Evolutionary conservation across 352 stramenopile species (phyloP), one percentile per base, ranked within the genome.

Genomic region (Phytopythium vexans): DNA sequence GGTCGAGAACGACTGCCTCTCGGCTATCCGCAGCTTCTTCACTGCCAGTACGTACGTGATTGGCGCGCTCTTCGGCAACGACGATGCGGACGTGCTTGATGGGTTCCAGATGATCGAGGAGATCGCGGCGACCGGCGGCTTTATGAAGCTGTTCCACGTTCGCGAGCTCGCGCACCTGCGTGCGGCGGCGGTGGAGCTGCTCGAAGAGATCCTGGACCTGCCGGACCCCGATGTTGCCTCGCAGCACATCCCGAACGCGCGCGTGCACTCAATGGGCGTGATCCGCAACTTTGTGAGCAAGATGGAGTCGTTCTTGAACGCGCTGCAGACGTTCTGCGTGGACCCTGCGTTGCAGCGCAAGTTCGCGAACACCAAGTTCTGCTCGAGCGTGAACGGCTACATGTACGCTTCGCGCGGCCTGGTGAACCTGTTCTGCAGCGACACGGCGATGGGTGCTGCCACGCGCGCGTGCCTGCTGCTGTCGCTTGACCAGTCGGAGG

Each of bases 261-360:
- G 66, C 38, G 77, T 92, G 11, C 84, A 94, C 58, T 84, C 82
- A 16, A 82, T 94, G 55, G 84, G 84, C 49, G 77, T 92, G 37
- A 89, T 90, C 32, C 84, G 84, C 49, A 94, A 92, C 74, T 94
- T 94, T 74, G 84, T 94, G n/a, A 72, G 56, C 40, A 92, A 94
- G 70, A 94, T 90, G 82, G 84, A 94, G 37, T 62, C 62, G 1
- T 85, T 94, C 49, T 49, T 94, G 16, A 86, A 73, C 38, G 62
- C 59, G 3, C 59, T 94, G 3, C 80, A 87, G 47, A 58, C 58
- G 16, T 94, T 94, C 56, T 91, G 78, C 47, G 54, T 77, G 32
- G 82, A 89, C 49, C 78, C 74, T 11, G 68, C 61, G 27, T 37
- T 89, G 41, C 73, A 81, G 56, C 68, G 68, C 56, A 92, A 91